Conservation (phyloP, 2,329 filamentous ascomycete species). For the Paecilomyces sp. region DNA sequence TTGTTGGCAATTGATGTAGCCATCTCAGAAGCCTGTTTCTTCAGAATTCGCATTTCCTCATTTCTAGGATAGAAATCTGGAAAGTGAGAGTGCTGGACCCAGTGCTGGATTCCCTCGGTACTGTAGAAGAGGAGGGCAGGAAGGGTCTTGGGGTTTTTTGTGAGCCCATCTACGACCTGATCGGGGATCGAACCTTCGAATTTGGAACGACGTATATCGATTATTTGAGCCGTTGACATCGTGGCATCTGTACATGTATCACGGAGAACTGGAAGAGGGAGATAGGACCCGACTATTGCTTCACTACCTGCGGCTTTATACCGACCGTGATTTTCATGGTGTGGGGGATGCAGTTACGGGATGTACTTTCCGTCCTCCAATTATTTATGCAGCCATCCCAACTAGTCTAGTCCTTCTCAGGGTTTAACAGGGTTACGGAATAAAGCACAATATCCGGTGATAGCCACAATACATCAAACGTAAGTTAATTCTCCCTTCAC, state of each 20-base stretch:
- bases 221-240: not conserved
- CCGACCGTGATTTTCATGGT: too few relatives aligned
- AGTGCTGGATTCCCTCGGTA: not conserved
- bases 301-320: too few relatives aligned
- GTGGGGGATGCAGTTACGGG: too few relatives aligned
- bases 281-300: not conserved
- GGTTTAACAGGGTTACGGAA: too few relatives aligned
- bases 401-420: too few relatives aligned
- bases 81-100: not conserved
- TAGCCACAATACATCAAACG: too few relatives aligned
- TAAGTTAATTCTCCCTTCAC: too few relatives aligned
- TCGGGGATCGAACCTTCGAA: slow-evolving; percentile 1
- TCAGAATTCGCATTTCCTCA: not conserved
- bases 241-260: not conserved
- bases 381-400: too few relatives aligned
- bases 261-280: too few relatives aligned
- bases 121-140: slow-evolving; percentile 2
- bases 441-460: too few relatives aligned
- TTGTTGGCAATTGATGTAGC: not conserved
- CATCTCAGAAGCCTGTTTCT: not conserved
- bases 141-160: not conserved
- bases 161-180: slow-evolving; percentile 1
- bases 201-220: slow-evolving; percentile 1
- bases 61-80: slow-evolving; percentile 1
- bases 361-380: too few relatives aligned